These are phyloP conservation scores for Phyllosticta citrichinensis DNA, from an alignment of 2,329 filamentous ascomycete species.

Conservation along the genomic window DNA sequence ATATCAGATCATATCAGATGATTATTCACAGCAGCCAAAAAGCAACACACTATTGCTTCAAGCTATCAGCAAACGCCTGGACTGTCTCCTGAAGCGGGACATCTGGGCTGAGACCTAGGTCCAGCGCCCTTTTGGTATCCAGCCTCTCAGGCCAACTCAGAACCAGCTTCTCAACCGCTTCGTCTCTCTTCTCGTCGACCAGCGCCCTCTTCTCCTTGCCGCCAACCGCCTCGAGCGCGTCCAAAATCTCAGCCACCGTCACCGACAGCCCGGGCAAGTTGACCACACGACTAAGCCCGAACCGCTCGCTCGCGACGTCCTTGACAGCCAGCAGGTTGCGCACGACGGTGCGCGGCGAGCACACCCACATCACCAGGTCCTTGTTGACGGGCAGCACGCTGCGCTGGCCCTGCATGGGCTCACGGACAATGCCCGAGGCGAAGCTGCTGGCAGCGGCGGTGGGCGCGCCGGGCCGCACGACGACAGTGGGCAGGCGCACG, in stretches of 20 bases:
- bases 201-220: slow-evolving; percentile 39
- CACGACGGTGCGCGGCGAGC: slow-evolving; percentile 42
- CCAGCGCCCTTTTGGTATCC: slow-evolving; percentile 43
- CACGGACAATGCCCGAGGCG: slow-evolving; percentile 51
- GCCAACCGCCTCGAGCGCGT: slow-evolving; percentile 41
- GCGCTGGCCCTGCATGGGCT: slow-evolving; percentile 46
- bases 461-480: slow-evolving; percentile 47
- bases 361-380: slow-evolving; percentile 45
- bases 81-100: slow-evolving; percentile 33
- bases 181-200: slow-evolving; percentile 38
- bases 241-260: slow-evolving; percentile 43
- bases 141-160: slow-evolving; percentile 42
- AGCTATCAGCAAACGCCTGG: slow-evolving; percentile 2
- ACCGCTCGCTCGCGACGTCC: slow-evolving; percentile 36
- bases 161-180: slow-evolving; percentile 37
- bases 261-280: slow-evolving; percentile 42
- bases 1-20: too few relatives aligned
- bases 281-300: slow-evolving; percentile 37
- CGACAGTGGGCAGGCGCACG: slow-evolving; percentile 49
- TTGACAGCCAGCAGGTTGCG: slow-evolving; percentile 42
- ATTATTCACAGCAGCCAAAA: neutral
- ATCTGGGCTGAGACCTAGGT: slow-evolving; percentile 43
- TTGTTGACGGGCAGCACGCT: slow-evolving; percentile 37
- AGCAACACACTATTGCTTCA: slow-evolving; percentile 1
- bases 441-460: slow-evolving; percentile 50